phyloP scores from a whole-genome alignment of 371 early-diverging fungal genomes.

The Mucor irregularis region DNA sequence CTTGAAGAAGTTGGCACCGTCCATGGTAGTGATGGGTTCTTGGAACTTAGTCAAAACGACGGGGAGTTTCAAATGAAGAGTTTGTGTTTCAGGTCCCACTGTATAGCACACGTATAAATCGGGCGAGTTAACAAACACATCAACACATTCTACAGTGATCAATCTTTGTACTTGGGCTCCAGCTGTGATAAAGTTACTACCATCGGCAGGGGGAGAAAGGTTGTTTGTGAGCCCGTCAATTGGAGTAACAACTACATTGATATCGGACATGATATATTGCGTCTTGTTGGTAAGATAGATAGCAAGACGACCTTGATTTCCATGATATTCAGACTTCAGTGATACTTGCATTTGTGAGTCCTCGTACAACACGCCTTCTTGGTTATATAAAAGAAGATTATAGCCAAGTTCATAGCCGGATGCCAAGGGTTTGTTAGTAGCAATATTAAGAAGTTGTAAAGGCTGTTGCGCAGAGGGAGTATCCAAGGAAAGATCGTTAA shows the following conservation, averaged over 20 bases:
- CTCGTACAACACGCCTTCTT: constrained; percentile 90
- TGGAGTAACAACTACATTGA: constrained; percentile 24
- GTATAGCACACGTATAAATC: constrained; percentile 65
- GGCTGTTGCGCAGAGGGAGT: not conserved
- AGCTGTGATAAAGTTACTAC: constrained; percentile 21
- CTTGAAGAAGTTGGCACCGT: constrained; percentile 82
- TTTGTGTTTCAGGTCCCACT: constrained; percentile 49
- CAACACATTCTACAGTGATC: constrained; percentile 70
- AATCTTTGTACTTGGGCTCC: constrained; percentile 77
- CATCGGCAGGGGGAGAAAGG: not conserved
- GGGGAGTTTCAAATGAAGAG: constrained; percentile 72
- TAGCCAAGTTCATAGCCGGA: constrained; percentile 61
- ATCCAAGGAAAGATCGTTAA: constrained; percentile 33
- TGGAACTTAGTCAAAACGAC: constrained; percentile 83
- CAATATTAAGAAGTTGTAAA: constrained; percentile 9
- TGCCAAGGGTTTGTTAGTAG: constrained; percentile 39
- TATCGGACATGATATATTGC: constrained; percentile 17
- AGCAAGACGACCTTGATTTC: constrained; percentile 82
- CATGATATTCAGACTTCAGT: constrained; percentile 87
- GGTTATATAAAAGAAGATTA: constrained; percentile 58
- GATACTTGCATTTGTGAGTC: constrained; percentile 85
- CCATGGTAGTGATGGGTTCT: constrained; percentile 76
- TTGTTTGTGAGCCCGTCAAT: constrained; percentile 14
- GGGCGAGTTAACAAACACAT: constrained; percentile 60
- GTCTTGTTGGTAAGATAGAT: constrained; percentile 90